phyloP scores from a whole-genome alignment of 106 monocot species.

The Apostasia shenzhenica region DNA sequence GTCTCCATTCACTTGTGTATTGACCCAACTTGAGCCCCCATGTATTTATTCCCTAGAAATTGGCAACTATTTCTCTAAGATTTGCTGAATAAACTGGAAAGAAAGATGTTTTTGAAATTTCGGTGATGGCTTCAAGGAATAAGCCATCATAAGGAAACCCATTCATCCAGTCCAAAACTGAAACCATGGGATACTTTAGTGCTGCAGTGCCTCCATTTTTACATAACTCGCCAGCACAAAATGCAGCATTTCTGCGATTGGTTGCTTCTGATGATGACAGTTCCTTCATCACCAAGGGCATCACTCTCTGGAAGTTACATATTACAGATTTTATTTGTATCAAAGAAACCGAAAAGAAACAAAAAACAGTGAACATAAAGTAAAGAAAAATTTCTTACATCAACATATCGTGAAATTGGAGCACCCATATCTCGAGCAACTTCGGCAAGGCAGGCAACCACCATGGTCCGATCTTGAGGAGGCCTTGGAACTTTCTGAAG shows the following conservation, averaged over 20 bases:
- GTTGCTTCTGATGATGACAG: slow-evolving; percentile 77
- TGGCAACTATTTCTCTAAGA: too few species aligned
- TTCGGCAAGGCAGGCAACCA: slow-evolving; percentile 93
- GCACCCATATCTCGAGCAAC: slow-evolving; percentile 96
- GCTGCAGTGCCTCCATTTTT: slow-evolving; percentile 69
- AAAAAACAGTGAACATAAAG: neutral
- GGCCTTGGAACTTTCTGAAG: slow-evolving; percentile 78
- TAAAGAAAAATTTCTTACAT: slow-evolving; percentile 38
- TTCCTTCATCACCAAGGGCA: slow-evolving; percentile 95
- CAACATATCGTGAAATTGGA: slow-evolving; percentile 78
- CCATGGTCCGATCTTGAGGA: slow-evolving; percentile 87
- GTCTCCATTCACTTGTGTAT: too few species aligned
- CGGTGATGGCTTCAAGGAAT: too few species aligned
- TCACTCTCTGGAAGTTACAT: slow-evolving; percentile 52
- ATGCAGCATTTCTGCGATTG: slow-evolving; percentile 97
- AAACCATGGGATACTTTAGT: slow-evolving; percentile 65
- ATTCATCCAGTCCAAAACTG: neutral
- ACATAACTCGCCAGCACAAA: slow-evolving; percentile 92
- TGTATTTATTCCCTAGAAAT: too few species aligned
- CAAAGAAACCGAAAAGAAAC: neutral
- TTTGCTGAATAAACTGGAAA: too few species aligned
- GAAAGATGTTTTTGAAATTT: too few species aligned
- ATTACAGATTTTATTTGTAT: neutral
- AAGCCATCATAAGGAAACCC: too few species aligned
- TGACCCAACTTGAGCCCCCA: too few species aligned